Evolutionary conservation across 2,329 filamentous ascomycete genomes (phyloP), one percentile per base, ranked within the genome.

Genomic region (Pseudohalonectria lignicola): DNA sequence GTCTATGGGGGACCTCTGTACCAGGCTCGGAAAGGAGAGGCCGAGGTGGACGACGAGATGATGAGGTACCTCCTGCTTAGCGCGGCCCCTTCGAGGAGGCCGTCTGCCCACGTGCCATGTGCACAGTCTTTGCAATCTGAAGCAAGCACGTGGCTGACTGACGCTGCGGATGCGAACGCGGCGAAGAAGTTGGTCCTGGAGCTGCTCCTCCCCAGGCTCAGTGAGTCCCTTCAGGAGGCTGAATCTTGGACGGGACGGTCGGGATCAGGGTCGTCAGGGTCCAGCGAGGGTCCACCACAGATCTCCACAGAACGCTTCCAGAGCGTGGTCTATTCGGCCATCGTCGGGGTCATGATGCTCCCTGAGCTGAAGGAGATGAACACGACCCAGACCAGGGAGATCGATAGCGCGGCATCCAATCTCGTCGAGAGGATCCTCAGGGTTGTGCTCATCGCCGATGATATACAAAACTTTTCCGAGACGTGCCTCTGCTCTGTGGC

Each of bases 1-100:
- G 52, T 61, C 2, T 65, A 67, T n/a, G 66, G 68, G 6, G 68
- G 69, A 1, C 47, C 60, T 2, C 59, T 76, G 30, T 57, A 60
- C 9, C 67, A 74, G 41, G 61, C 65, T 2, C 66, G 70, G 61
- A 63, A 59, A 41, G 49, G 58, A 2, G 61, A 71, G 12, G 50
- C 53, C 19, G 60, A 66, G 31, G n/a, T n/a, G n/a, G 62, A 60
- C 10, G 59, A 64, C 32, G 48, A 54, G 6, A 60, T 74, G 41
- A 61, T 69, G 28, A 60, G 64, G 33, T 81, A 79, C 43, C 59
- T 79, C 5, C 57, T 80, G 2, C 60, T 79, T 2, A 33, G 19
- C 23, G 13, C n/a, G 30, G 12, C 20, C 11, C 7, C 18, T 12
- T 15, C 16, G 20, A 21, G 25, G 30, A 33, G 25, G 30, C 21